Conservation (phyloP, 495 filamentous ascomycete species). For the Lophiotrema nucula region DNA sequence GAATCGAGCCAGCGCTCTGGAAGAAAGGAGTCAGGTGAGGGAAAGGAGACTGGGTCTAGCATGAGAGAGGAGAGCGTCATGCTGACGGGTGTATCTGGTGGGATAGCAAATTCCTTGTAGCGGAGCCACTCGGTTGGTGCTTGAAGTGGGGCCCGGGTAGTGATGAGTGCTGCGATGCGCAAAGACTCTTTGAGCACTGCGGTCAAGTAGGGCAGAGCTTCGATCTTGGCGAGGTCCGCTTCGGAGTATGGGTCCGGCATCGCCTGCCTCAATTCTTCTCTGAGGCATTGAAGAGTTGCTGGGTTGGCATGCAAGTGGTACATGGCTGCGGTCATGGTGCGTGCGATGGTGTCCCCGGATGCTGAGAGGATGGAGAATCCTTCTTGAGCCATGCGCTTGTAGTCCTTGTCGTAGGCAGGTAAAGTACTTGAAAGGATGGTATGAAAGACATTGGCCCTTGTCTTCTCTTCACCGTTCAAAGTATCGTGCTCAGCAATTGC, state of each 20-base stretch:
- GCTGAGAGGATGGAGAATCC: conserved; percentile 8
- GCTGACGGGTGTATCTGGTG: conserved; percentile 29
- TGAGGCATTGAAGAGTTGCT: background rate
- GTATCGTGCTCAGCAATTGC: conserved; percentile 2
- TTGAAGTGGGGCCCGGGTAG: background rate
- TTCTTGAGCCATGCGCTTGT: conserved; percentile 12
- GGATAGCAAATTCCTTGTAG: conserved; percentile 10
- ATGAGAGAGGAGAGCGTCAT: conserved; percentile 26
- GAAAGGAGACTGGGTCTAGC: conserved; percentile 16
- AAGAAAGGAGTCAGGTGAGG: conserved; percentile 15
- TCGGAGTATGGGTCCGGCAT: conserved; percentile 4
- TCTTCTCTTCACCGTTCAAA: conserved; percentile 2
- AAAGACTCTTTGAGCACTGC: conserved; percentile 40
- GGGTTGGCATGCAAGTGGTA: conserved; percentile 38
- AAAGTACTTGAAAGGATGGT: background rate
- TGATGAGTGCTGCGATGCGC: background rate
- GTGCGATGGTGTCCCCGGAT: conserved; percentile 8
- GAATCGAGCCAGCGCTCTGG: conserved; percentile 32
- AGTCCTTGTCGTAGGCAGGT: conserved; percentile 10
- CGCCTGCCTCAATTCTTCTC: background rate
- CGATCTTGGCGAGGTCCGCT: conserved; percentile 34
- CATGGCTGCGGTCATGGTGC: conserved; percentile 25
- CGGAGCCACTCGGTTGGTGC: background rate
- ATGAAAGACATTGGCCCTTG: conserved; percentile 7
- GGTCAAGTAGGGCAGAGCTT: conserved; percentile 38